Percentiles rank a stretch among this genome's conserved stretches.
Evolutionary conservation across 768 basidiomycete species (phyloP).

Genomic region (Gloeostereum incarnatum): DNA sequence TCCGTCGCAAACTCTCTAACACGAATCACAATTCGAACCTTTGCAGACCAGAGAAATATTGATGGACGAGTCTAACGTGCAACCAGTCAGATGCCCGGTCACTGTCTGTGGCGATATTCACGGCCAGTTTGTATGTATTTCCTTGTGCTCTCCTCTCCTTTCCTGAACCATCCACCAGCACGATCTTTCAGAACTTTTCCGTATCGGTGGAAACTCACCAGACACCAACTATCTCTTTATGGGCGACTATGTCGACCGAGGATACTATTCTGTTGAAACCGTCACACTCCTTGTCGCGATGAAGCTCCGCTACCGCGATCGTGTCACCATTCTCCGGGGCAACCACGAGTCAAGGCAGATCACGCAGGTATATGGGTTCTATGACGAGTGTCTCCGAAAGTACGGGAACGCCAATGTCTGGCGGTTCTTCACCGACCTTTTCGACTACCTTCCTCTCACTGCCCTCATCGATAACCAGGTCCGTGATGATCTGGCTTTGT

Average conservation of each 20-base stretch:
- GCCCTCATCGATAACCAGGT: constrained; percentile 99
- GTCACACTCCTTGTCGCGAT: constrained; percentile 95
- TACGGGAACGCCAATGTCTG: constrained; percentile 99
- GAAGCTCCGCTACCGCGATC: constrained; percentile 96
- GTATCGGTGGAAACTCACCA: constrained; percentile 97
- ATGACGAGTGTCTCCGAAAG: constrained; percentile 98
- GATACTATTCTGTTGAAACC: constrained; percentile 99
- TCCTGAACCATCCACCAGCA: constrained; percentile 48
- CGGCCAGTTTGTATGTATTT: constrained; percentile 90
- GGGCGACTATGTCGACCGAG: constrained; percentile 99
- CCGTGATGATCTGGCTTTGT: constrained; percentile 23
- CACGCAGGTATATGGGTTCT: constrained; percentile 99
- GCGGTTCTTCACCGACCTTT: constrained; percentile 98
- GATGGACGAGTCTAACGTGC: constrained; percentile 99
- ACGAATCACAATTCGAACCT: constrained; percentile 9
- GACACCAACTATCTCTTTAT: constrained; percentile 99
- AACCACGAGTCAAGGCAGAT: constrained; percentile 99
- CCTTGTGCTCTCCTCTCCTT: constrained; percentile 7
- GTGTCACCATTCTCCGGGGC: constrained; percentile 94
- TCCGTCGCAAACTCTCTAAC: constrained; percentile 25
- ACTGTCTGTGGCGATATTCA: constrained; percentile 99
- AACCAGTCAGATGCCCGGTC: constrained; percentile 96
- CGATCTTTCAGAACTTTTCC: constrained; percentile 97
- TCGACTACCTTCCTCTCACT: constrained; percentile 95
- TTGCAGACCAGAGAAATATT: constrained; percentile 90